Evolutionary conservation across 805 yeast species (phyloP).

Genomic region (Saccharomycopsis sp.): DNA sequence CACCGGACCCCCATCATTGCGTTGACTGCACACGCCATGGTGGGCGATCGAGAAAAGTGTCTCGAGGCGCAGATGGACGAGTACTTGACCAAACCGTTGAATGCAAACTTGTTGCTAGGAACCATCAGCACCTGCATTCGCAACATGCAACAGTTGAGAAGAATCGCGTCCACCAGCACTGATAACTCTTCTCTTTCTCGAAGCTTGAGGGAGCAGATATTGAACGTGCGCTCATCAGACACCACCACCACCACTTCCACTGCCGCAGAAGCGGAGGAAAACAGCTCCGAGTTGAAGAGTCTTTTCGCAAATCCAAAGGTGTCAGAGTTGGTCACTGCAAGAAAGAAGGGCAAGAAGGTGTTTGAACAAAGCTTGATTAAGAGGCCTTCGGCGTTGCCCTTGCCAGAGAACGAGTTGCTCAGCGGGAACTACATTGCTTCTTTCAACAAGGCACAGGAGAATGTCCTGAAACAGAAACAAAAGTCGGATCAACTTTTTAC

Average conservation of each 20-base stretch:
- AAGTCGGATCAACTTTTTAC: too few species aligned
- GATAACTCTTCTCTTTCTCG: slow-evolving; percentile 13
- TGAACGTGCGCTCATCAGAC: slow-evolving; percentile 8
- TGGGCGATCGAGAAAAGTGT: slow-evolving; percentile 84
- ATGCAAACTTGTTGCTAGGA: slow-evolving; percentile 73
- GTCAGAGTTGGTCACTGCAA: slow-evolving; percentile 17
- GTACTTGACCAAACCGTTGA: slow-evolving; percentile 78
- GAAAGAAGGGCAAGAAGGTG: slow-evolving; percentile 16
- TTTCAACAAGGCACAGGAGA: slow-evolving; percentile 17
- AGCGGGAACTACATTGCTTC: slow-evolving; percentile 18
- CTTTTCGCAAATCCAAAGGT: slow-evolving; percentile 16
- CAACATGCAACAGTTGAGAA: slow-evolving; percentile 28
- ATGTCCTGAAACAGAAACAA: slow-evolving; percentile 7
- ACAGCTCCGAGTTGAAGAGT: slow-evolving; percentile 1
- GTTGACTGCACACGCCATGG: slow-evolving; percentile 88
- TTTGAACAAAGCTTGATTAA: slow-evolving; percentile 19
- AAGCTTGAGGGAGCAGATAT: slow-evolving; percentile 12
- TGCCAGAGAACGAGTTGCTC: slow-evolving; percentile 13
- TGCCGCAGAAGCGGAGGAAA: neutral
- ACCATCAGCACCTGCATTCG: slow-evolving; percentile 80
- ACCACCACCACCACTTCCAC: neutral
- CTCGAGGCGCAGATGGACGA: slow-evolving; percentile 90
- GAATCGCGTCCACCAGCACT: slow-evolving; percentile 10
- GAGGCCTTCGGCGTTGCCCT: slow-evolving; percentile 18
- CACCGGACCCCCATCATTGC: slow-evolving; percentile 84